Evolutionary conservation across 352 stramenopile species (phyloP).

Genomic region (Hyaloperonospora arabidopsidis): DNA sequence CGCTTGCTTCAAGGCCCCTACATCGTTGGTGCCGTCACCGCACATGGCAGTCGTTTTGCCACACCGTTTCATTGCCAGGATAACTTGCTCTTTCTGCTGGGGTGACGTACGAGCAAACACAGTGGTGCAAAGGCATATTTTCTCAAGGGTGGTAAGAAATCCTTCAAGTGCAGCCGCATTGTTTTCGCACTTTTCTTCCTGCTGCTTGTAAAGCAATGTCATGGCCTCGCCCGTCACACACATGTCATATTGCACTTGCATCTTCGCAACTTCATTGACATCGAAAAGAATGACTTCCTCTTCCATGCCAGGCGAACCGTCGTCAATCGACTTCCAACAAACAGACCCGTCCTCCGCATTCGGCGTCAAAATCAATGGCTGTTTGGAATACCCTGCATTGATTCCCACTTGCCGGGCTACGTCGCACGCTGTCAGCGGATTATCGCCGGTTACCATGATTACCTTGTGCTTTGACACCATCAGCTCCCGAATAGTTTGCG

Average conservation of each 20-base stretch:
- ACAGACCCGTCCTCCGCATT: constrained; percentile 26
- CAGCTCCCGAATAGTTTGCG: constrained; percentile 90
- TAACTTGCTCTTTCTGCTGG: constrained; percentile 93
- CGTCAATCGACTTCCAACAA: constrained; percentile 79
- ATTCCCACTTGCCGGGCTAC: constrained; percentile 96
- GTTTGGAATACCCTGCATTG: constrained; percentile 81
- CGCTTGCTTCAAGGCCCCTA: constrained; percentile 92
- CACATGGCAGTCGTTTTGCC: constrained; percentile 95
- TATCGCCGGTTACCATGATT: constrained; percentile 98
- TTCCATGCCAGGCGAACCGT: constrained; percentile 89
- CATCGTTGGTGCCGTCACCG: constrained; percentile 97
- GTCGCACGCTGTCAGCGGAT: constrained; percentile 94
- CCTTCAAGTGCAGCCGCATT: constrained; percentile 38
- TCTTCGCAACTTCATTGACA: constrained; percentile 41
- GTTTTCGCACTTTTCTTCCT: constrained; percentile 18
- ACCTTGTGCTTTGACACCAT: constrained; percentile 86
- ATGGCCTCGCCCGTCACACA: constrained; percentile 79
- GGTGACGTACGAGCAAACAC: constrained; percentile 97
- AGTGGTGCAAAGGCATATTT: constrained; percentile 58
- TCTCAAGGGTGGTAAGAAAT: constrained; percentile 63
- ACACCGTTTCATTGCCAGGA: constrained; percentile 90
- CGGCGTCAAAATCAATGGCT: constrained; percentile 64
- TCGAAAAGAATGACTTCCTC: constrained; percentile 51
- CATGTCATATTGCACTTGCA: constrained; percentile 76
- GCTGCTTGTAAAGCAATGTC: constrained; percentile 24